Percentiles rank a stretch among this genome's conserved stretches.
Conservation (phyloP, 2,329 filamentous ascomycete species). For the Periconia macrospinosa region DNA sequence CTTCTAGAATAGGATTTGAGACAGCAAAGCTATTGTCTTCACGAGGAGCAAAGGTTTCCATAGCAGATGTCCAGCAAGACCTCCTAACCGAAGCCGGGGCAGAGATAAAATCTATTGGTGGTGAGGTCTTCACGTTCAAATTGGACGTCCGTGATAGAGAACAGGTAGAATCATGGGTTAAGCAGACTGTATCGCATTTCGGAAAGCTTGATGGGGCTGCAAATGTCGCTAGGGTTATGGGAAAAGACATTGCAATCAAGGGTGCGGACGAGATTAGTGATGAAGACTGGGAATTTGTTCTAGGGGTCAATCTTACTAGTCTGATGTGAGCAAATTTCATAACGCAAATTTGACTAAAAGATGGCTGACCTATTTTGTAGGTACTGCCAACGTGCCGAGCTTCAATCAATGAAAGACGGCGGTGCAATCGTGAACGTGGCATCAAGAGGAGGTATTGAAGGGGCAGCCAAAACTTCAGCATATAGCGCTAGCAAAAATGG, state of each 20-base stretch:
- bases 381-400: conserved; percentile 18
- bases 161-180: conserved; percentile 57
- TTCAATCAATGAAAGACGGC: conserved; percentile 44
- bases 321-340: too few relatives aligned
- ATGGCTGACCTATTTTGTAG: too few relatives aligned
- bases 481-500: conserved; percentile 47
- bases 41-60: conserved; percentile 34
- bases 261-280: conserved; percentile 34
- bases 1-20: conserved; percentile 35
- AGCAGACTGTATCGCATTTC: conserved; percentile 48
- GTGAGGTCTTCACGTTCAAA: conserved; percentile 38
- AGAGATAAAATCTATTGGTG: conserved; percentile 19
- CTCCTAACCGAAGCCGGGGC: conserved; percentile 21
- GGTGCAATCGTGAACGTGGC: conserved; percentile 49
- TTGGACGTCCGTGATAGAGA: conserved; percentile 54
- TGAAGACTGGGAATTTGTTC: conserved; percentile 44
- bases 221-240: conserved; percentile 52
- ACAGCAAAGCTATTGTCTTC: conserved; percentile 27
- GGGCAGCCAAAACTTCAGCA: conserved; percentile 38
- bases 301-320: conserved; percentile 43
- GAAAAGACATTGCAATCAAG: conserved; percentile 24
- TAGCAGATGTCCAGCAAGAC: conserved; percentile 35
- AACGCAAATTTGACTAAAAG: too few relatives aligned
- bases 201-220: conserved; percentile 47
- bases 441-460: conserved; percentile 55